Evolutionary conservation across 2,329 filamentous ascomycete species (phyloP).

Genomic region (Didymosphaeria variabile): DNA sequence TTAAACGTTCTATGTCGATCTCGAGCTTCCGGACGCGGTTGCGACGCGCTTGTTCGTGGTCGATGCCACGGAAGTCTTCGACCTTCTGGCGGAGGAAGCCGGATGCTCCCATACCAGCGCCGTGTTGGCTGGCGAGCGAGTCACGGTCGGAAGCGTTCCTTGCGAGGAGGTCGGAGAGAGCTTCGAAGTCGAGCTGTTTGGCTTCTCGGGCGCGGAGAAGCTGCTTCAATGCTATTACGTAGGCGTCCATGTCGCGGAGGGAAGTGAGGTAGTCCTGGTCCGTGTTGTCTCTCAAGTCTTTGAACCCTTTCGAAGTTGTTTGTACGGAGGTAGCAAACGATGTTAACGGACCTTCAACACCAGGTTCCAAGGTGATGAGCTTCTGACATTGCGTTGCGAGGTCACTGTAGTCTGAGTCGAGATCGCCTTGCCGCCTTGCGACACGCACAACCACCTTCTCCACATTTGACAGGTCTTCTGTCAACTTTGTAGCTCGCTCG

Average conservation of each 20-base stretch:
- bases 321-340: conserved; percentile 88
- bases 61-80: conserved; percentile 94
- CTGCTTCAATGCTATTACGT: conserved; percentile 84
- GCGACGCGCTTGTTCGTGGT: conserved; percentile 89
- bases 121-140: conserved; percentile 73
- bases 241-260: conserved; percentile 93
- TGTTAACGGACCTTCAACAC: conserved; percentile 81
- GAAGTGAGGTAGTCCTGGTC: conserved; percentile 96
- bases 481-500: conserved; percentile 91
- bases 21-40: conserved; percentile 91
- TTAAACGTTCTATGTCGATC: conserved; percentile 90
- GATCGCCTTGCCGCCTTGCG: conserved; percentile 83
- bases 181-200: conserved; percentile 98
- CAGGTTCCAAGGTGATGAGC: conserved; percentile 87
- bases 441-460: conserved; percentile 96
- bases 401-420: conserved; percentile 88
- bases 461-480: conserved; percentile 87
- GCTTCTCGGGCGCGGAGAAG: conserved; percentile 94
- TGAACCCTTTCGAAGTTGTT: conserved; percentile 80
- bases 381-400: conserved; percentile 95
- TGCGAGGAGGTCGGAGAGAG: conserved; percentile 92
- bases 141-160: conserved; percentile 91
- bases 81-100: conserved; percentile 93
- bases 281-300: conserved; percentile 84
- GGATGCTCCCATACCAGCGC: conserved; percentile 74